Evolutionary conservation across 164 flowering plant species (phyloP).

Genomic region (Paratinospora sagittata): DNA sequence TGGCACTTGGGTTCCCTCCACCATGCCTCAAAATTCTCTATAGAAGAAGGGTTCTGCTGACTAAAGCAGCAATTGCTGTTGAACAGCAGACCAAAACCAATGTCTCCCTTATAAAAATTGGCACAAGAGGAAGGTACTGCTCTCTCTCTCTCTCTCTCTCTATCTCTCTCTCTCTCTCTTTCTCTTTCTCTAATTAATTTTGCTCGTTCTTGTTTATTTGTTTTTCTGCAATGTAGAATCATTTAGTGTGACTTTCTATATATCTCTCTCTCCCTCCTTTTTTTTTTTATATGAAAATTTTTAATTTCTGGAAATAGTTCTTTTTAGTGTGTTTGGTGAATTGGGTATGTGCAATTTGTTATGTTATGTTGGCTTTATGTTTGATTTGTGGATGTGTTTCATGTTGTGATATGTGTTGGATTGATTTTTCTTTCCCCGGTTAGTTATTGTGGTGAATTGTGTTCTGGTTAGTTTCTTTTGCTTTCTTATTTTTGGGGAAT

Average conservation of each 20-base stretch:
- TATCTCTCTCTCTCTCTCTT: background rate
- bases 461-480: background rate
- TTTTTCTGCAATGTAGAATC: no score
- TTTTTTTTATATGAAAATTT: background rate
- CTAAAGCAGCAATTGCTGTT: slow-evolving; percentile 54
- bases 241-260: no score
- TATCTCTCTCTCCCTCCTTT: no score
- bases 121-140: slow-evolving; percentile 84
- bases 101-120: slow-evolving; percentile 63
- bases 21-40: slow-evolving; percentile 21
- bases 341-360: background rate
- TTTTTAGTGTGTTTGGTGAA: background rate
- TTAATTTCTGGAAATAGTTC: background rate
- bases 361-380: background rate
- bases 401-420: no score
- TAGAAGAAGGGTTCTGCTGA: slow-evolving; percentile 19
- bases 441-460: no score
- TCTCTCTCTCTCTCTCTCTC: background rate
- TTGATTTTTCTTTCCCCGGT: no score
- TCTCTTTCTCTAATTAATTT: background rate
- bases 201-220: background rate
- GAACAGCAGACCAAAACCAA: slow-evolving; percentile 49
- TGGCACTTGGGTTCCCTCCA: slow-evolving; percentile 33
- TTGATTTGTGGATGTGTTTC: background rate
- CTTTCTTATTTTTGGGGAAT: background rate